Conservation (phyloP, 768 basidiomycete species). For the Leccinum aurantiacum region DNA sequence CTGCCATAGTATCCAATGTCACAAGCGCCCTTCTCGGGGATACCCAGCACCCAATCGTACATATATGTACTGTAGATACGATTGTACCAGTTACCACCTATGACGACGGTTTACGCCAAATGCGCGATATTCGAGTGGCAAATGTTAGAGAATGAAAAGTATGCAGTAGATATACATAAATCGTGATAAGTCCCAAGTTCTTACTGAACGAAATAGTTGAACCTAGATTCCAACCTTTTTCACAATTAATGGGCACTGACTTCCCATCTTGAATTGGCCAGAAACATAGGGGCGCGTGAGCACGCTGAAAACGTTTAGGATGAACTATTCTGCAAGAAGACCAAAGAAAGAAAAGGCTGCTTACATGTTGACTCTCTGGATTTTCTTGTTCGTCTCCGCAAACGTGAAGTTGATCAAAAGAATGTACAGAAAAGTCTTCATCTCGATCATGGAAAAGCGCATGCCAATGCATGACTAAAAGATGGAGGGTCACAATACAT, state of each 20-base stretch:
- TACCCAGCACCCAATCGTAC: background rate
- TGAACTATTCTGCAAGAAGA: background rate
- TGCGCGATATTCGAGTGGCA: background rate
- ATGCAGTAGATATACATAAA: background rate
- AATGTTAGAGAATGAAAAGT: background rate
- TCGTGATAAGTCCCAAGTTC: background rate
- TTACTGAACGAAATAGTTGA: background rate
- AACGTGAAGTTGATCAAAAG: conserved; percentile 70
- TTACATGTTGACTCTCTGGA: conserved; percentile 63
- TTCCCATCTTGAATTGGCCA: conserved; percentile 55
- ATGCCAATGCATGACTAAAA: conserved; percentile 77
- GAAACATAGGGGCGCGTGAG: conserved; percentile 63
- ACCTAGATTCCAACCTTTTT: conserved; percentile 29
- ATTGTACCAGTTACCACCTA: background rate
- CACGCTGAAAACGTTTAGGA: conserved; percentile 40
- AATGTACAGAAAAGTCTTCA: conserved; percentile 73
- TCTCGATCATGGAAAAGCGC: conserved; percentile 81
- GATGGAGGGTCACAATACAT: background rate
- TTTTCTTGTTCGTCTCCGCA: conserved; percentile 47
- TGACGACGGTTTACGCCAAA: background rate
- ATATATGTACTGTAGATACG: background rate
- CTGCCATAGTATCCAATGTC: background rate
- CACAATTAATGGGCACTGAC: conserved; percentile 61
- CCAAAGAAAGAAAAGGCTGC: conserved; percentile 20
- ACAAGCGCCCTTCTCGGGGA: background rate